Base-by-base conservation (phyloP, 352 stramenopile species). In the Hyaloperonospora brassicae region DNA sequence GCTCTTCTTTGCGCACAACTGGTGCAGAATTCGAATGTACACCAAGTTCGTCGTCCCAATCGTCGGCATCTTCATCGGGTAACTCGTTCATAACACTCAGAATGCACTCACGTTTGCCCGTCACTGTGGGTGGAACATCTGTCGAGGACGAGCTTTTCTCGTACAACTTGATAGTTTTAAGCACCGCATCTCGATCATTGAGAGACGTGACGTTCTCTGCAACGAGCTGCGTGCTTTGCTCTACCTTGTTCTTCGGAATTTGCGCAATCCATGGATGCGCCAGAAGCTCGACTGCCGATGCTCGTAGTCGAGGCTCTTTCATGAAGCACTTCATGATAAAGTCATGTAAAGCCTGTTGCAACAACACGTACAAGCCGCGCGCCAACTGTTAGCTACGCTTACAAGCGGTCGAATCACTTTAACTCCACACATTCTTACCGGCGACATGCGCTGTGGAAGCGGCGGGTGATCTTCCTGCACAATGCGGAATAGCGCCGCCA, bases 201-300 rank as follows among this genome's bases (percentile, higher is more conserved):
- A 64, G 71, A n/a, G 79, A 91, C 3, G 78, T 87, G 21, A 92
- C 82, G 42, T 72, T 84, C 45, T 88, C 74, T 23, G 62, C 61
- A n/a, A 94, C 75, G 14, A 88, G 64, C 53, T 91, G 84, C 5
- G 84, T 85, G 52, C 81, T 94, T 62, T 94, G 82, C 30, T 93
- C 81, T 8, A 95, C 79, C 55, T 95, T 95, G 53, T 84, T 93
- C 34, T 85, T 84, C 0, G 83, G 85, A 55, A 93, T 93, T 50
- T 91, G 82, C 3, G 79, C 73, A 49, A 97, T 94, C 90, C 90
- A 97, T 23, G 89, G 87, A 55, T 96, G 86, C 31, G 52, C 50
- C 2, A 97, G 68, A 42, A 97, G 75, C 50, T 97, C 85, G 6
- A 86, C 73, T 0, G 89, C 89, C 4, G 81, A 93, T 25, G 66